Evolutionary conservation across 2,329 filamentous ascomycete genomes (phyloP).

Genomic region (Pestalotiopsis sp.): DNA sequence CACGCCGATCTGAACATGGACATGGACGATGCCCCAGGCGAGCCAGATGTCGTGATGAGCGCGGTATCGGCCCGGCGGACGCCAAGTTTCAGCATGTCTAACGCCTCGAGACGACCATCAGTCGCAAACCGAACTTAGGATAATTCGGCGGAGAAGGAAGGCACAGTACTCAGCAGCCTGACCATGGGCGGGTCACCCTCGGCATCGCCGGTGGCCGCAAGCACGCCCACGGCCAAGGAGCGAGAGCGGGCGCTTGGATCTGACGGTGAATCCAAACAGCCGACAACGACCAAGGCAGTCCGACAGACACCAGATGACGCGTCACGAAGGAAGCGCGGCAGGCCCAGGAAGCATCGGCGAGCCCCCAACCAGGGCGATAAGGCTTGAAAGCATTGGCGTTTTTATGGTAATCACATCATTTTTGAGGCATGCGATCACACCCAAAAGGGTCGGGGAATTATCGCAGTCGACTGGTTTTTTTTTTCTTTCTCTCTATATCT

Average conservation of each 20-base stretch:
- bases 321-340: slow-evolving; percentile 10
- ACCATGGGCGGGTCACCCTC: not conserved
- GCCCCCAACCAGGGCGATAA: slow-evolving; percentile 2
- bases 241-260: not conserved
- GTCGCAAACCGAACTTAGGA: slow-evolving; percentile 49
- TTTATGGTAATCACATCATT: not conserved
- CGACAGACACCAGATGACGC: not conserved
- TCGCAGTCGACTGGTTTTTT: not conserved
- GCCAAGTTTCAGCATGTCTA: slow-evolving; percentile 48
- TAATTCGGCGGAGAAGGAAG: not conserved
- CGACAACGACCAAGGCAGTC: not conserved
- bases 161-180: not conserved
- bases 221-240: not conserved
- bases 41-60: slow-evolving; percentile 50
- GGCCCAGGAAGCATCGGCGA: slow-evolving; percentile 8
- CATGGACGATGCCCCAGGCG: slow-evolving; percentile 60
- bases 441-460: not conserved
- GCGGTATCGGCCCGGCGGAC: slow-evolving; percentile 42
- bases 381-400: slow-evolving; percentile 7
- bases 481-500: not conserved
- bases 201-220: not conserved
- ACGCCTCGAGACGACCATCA: slow-evolving; percentile 47
- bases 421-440: not conserved
- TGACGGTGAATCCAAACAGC: not conserved
- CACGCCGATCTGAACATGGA: slow-evolving; percentile 47